Evolutionary conservation across 805 yeast genomes (phyloP), one percentile per base, ranked within the genome.

Genomic region (Saturnispora silvae): DNA sequence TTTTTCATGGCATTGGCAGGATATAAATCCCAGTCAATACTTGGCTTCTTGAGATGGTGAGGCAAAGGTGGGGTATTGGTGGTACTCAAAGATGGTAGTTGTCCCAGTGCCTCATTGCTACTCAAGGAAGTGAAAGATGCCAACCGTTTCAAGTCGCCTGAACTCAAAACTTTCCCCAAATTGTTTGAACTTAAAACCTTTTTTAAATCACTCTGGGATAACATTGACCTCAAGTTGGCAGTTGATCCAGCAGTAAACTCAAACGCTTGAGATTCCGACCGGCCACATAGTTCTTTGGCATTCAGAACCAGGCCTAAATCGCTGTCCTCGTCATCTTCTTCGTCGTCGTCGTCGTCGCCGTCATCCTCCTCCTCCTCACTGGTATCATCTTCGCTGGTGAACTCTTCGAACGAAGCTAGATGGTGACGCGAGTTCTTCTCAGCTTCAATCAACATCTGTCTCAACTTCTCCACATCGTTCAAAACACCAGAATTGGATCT

Each of bases 261-360:
- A 42, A 52, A 56, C 10, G 54, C 50, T 34, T 56, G 57, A 1
- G 60, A 55, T 35, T 54, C 59, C 4, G 55, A 48, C 28, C 58
- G 43, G n/a, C 42, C 42, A 33, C 48, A 31, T 11, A 43, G 45
- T 29, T 37, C 27, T 32, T 37, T 47, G 16, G 43, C 40, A 23
- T 30, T 28, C 2, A 32, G 16, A 9, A 22, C n/a, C n/a, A n/a
- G n/a, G n/a, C n/a, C n/a, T n/a, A n/a, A n/a, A n/a, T n/a, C n/a
- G n/a, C n/a, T n/a, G n/a, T n/a, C n/a, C n/a, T 18, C 22, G 3
- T 29, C 31, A 20, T 34, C 29, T 4, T 44, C 41, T 28, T 25
- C 28, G 9, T 35, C 31, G 13, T 24, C 40, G 9, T 28, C 30
- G 18, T 9, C 13, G 10, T 29, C 32, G 14, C 18, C 41, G 32